These are phyloP conservation scores for Sanguinoderma infundibulare DNA, from an alignment of 1,284 basidiomycete genomes.

Conservation along the genomic window DNA sequence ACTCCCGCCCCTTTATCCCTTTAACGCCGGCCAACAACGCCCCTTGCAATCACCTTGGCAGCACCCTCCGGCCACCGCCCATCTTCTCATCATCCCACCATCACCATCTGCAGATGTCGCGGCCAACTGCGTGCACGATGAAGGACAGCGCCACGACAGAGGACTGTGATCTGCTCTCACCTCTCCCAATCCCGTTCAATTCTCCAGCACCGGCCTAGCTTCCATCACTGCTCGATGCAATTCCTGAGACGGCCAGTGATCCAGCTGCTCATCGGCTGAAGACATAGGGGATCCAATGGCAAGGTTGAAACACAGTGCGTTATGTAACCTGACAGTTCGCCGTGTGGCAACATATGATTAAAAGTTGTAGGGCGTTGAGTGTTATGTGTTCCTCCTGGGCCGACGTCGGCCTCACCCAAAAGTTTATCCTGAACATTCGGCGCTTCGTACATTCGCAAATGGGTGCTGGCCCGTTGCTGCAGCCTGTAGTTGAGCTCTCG, in stretches of 20 bases:
- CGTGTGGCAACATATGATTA: not conserved
- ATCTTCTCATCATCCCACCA: not conserved
- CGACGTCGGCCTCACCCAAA: too few species aligned
- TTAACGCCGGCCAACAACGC: not conserved
- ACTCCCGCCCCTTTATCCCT: not conserved
- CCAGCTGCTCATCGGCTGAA: not conserved
- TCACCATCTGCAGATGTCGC: not conserved
- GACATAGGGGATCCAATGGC: not conserved
- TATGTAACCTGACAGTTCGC: not conserved
- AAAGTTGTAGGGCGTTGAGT: not conserved
- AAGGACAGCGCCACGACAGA: not conserved
- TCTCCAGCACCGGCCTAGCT: not conserved
- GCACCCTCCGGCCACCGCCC: not conserved
- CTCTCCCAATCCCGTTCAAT: not conserved
- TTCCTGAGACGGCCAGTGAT: not conserved
- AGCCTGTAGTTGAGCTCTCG: too few species aligned
- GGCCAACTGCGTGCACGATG: not conserved
- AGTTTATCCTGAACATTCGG: too few species aligned
- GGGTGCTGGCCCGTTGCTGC: too few species aligned
- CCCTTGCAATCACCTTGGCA: not conserved
- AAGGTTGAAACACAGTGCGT: not conserved
- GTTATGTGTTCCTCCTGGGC: not conserved
- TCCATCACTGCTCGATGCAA: not conserved
- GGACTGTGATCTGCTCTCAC: not conserved
- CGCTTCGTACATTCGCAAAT: too few species aligned